Evolutionary conservation across 2,329 filamentous ascomycete species (phyloP), one percentile per base, ranked within the genome.

Genomic region (Ophioceras dolichostomum): DNA sequence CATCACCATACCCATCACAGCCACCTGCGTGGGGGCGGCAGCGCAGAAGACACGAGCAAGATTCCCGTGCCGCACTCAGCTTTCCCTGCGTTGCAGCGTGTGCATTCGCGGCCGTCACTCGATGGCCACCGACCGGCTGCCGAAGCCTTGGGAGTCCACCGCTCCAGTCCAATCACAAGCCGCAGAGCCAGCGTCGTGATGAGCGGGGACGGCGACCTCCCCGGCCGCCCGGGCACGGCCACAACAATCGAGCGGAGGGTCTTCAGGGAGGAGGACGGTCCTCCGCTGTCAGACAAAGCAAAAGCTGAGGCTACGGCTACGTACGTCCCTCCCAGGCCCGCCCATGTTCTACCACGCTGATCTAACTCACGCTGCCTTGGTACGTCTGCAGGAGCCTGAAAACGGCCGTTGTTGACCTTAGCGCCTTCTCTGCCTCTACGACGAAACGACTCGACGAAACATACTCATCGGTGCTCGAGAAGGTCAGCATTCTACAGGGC

Each of bases 401-500:
- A 44, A 66, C 66, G 39, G 67, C 70, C 4, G 58, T 78, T 1
- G 51, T 55, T 18, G 62, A 69, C 34, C 63, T 87, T 10, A 68
- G 68, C 46, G 60, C 67, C 22, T 68, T 77, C 52, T 80, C 80
- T 17, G 67, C 74, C 39, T 58, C 65, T 17, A 74, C 77, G 18
- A 83, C 77, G 13, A 67, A 70, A 42, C 70, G 70, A 24, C 70
- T 89, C 30, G 82, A 88, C 53, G 73, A 81, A 41, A 79, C 79
- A 3, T 88, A 87, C 58, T 82, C 83, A 45, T 72, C 74, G 0
- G 70, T 87, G 9, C 64, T 86, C 21, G 77, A 84, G 51, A 83
- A 80, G 50, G 67, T 82, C 34, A 69, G 68, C 35, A 56, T 67
- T 1, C 61, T 88, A 27, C 77, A 79, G 38, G 69, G 64, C 45